Conservation (phyloP, 2,329 filamentous ascomycete species). For the Alternaria longipes region DNA sequence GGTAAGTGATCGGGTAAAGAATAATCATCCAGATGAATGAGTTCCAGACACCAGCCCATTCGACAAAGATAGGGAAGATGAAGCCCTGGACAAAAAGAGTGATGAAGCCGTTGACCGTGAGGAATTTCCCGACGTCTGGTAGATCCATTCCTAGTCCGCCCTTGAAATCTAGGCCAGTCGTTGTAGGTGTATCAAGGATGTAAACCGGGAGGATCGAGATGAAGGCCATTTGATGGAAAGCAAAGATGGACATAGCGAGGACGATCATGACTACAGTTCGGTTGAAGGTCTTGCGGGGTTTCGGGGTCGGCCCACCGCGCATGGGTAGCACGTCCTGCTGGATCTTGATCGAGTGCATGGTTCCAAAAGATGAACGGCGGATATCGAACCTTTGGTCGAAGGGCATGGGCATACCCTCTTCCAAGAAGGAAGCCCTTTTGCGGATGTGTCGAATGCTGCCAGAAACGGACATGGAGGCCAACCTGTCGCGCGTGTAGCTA, state of each 20-base stretch:
- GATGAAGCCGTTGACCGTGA: constrained; percentile 74
- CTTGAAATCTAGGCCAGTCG: constrained; percentile 50
- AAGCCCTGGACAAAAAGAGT: constrained; percentile 78
- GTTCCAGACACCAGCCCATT: constrained; percentile 72
- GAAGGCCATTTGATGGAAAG: constrained; percentile 89
- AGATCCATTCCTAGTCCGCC: constrained; percentile 73
- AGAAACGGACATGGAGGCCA: constrained; percentile 42
- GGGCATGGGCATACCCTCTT: constrained; percentile 47
- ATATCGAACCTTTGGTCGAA: constrained; percentile 48
- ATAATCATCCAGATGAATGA: constrained; percentile 72
- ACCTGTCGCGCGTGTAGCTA: constrained; percentile 35
- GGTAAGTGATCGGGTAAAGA: constrained; percentile 72
- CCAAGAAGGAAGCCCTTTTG: constrained; percentile 49
- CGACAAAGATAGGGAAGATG: constrained; percentile 72
- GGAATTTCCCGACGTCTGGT: constrained; percentile 72
- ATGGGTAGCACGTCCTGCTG: constrained; percentile 38
- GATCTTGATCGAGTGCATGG: constrained; percentile 49
- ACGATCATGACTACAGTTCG: constrained; percentile 78
- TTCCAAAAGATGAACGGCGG: constrained; percentile 48
- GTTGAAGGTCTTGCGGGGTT: constrained; percentile 60
- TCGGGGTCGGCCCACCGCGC: constrained; percentile 22
- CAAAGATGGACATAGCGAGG: constrained; percentile 84
- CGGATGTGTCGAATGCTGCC: constrained; percentile 46
- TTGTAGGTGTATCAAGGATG: constrained; percentile 74
- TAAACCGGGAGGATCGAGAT: constrained; percentile 92